Conservation (phyloP, 1,139 yeast genomes). For the Pichia sp. region DNA sequence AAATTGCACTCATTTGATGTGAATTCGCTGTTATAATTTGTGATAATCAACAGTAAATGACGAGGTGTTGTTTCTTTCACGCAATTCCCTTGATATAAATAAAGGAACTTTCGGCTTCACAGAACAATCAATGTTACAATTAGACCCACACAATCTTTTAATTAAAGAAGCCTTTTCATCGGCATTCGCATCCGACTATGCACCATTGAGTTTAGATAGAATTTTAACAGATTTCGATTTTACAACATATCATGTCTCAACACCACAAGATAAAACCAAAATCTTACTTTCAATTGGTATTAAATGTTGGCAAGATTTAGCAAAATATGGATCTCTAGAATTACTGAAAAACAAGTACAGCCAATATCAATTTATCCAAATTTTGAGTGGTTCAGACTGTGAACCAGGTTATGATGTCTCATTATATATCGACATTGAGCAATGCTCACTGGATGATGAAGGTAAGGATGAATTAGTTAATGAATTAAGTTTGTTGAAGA, state of each 20-base stretch:
- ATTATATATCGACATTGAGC: slow-evolving; percentile 55
- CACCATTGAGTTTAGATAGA: slow-evolving; percentile 70
- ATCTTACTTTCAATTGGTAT: slow-evolving; percentile 64
- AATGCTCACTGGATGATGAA: slow-evolving; percentile 31
- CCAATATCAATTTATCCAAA: slow-evolving; percentile 27
- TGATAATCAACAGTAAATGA: background rate
- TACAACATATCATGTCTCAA: slow-evolving; percentile 87
- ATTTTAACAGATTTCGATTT: slow-evolving; percentile 92
- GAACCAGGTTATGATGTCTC: slow-evolving; percentile 85
- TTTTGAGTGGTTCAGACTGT: slow-evolving; percentile 30
- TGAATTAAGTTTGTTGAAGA: slow-evolving; percentile 67
- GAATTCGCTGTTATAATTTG: background rate
- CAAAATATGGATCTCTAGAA: slow-evolving; percentile 55
- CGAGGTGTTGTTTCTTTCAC: background rate
- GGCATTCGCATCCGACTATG: slow-evolving; percentile 32
- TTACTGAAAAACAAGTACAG: slow-evolving; percentile 39
- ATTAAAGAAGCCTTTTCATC: slow-evolving; percentile 40
- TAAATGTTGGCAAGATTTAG: slow-evolving; percentile 71
- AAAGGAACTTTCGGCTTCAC: background rate
- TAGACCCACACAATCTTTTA: slow-evolving; percentile 41
- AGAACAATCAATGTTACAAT: slow-evolving; percentile 34
- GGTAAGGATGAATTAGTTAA: slow-evolving; percentile 37
- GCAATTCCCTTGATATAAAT: background rate
- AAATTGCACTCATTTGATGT: background rate
- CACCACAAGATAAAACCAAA: slow-evolving; percentile 62